A percentile compares a stretch with the other conserved stretches of the same genome.
Evolutionary conservation across 1,139 yeast genomes (phyloP).

Genomic region (Entelexis sorbosivorans): DNA sequence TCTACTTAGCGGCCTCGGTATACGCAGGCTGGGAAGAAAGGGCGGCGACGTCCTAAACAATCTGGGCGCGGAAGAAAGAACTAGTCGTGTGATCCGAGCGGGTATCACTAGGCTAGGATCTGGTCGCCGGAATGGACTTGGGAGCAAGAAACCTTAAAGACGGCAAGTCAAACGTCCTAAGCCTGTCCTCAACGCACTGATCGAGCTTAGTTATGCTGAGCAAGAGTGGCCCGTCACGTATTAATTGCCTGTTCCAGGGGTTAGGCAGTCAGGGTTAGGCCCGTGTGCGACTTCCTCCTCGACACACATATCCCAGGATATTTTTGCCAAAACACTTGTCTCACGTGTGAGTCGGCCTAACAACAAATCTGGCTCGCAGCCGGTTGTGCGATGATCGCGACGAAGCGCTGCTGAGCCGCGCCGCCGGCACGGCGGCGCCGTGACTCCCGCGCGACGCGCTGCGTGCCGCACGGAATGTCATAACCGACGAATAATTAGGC

Average conservation of each 20-base stretch:
- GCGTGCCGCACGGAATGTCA: too few species aligned
- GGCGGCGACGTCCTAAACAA: neutral
- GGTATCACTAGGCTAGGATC: neutral
- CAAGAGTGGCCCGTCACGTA: conserved; percentile 6
- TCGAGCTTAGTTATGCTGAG: conserved; percentile 4
- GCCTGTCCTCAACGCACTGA: conserved; percentile 1
- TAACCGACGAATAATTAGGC: too few species aligned
- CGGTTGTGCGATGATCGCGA: neutral
- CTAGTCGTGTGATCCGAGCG: neutral
- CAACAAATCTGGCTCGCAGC: neutral
- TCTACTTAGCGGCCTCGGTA: neutral
- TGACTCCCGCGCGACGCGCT: too few species aligned
- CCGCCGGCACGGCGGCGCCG: neutral
- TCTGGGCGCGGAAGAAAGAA: neutral
- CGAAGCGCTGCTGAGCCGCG: neutral
- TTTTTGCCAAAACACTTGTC: neutral
- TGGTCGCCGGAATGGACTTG: neutral
- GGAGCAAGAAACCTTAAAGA: neutral
- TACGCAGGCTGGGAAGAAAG: neutral
- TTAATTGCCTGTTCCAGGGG: conserved; percentile 9
- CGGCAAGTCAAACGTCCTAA: neutral
- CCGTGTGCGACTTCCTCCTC: conserved; percentile 2
- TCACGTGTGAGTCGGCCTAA: neutral
- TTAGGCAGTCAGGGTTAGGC: conserved; percentile 2
- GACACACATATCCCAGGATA: neutral